A percentile compares a stretch with the other conserved stretches of the same genome.
These are phyloP conservation scores for Stemphylium lycopersici DNA, from an alignment of 2,329 filamentous ascomycete species.

Conservation along the genomic window DNA sequence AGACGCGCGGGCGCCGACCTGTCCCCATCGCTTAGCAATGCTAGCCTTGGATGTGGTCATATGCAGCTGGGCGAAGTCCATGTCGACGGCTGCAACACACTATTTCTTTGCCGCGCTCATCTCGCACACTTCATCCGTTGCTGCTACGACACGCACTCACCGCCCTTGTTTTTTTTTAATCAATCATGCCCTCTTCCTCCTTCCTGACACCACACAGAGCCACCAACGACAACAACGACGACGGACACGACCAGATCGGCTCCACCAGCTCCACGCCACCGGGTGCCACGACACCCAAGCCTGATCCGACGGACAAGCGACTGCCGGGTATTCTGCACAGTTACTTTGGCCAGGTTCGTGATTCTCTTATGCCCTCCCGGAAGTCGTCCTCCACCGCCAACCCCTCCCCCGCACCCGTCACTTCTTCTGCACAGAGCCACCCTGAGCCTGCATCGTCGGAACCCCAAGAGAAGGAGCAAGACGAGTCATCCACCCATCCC, in stretches of 20 bases:
- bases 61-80: conserved; percentile 17
- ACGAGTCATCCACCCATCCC: conserved; percentile 46
- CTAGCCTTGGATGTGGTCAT: conserved; percentile 14
- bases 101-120: conserved; percentile 26
- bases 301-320: conserved; percentile 92
- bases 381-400: conserved; percentile 46
- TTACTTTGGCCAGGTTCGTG: conserved; percentile 99
- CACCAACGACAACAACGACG: conserved; percentile 74
- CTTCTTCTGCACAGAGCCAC: conserved; percentile 25
- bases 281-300: conserved; percentile 89
- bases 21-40: conserved; percentile 26
- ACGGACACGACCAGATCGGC: conserved; percentile 76
- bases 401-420: conserved; percentile 45
- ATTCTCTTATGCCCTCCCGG: conserved; percentile 58
- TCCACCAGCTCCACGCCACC: conserved; percentile 84
- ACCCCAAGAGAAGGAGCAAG: conserved; percentile 33
- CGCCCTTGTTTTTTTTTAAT: conserved; percentile 7
- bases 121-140: conserved; percentile 5
- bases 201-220: conserved; percentile 48
- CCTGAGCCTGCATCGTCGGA: conserved; percentile 17
- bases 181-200: conserved; percentile 39
- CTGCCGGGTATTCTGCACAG: conserved; percentile 91
- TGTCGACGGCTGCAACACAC: conserved; percentile 36
- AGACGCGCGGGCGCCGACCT: not conserved
- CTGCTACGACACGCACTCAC: conserved; percentile 12